Evolutionary conservation across 2,329 filamentous ascomycete species (phyloP), one percentile per base, ranked within the genome.

Genomic region (Apiospora phragmitis): DNA sequence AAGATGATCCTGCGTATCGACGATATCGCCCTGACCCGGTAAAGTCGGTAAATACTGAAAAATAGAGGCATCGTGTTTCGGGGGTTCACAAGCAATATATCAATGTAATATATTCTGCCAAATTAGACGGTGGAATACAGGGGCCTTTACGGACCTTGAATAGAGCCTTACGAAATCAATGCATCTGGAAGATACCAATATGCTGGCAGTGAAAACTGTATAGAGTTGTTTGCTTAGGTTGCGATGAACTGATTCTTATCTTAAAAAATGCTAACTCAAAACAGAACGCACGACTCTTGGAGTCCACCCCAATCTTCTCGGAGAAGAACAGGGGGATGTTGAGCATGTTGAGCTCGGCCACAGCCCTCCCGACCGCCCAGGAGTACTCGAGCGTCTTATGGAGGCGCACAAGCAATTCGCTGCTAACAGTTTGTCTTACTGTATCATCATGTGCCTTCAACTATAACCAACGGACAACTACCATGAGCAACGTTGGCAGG

Each of bases 1-100:
- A 99, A 98, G 90, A 96, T 97, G 94, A 91, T 91, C 79, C 81
- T 91, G 79, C 87, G 89, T 80, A 91, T 91, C 83, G 89, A 91
- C 79, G 89, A 91, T 78, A 91, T 91, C 82, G 88, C 88, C 67
- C 82, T 91, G 80, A 90, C 85, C 77, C 86, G 89, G 83, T 91
- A 88, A 78, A 47, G 24, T 45, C n/a, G 65, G n/a, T 29, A 45
- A 45, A 67, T 42, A 67, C 55, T 62, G 32, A 62, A 62, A 62
- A 62, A n/a, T 18, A 38, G 32, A n/a, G 55, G 32, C 32, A 38
- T 35, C 18, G 18, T 45, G 26, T 35, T 42, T 66, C 38, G 65
- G 26, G 26, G 65, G 65, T 43, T 67, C 38, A 67, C 42, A 43
- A 45, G 14, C 65, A 29, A 67, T 45, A 41, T 43, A 67, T 67